Percentiles rank a stretch among this genome's conserved stretches.
Evolutionary conservation across 139 green algal genomes (phyloP).

Genomic region (Pseudopediastrum boryanum): DNA sequence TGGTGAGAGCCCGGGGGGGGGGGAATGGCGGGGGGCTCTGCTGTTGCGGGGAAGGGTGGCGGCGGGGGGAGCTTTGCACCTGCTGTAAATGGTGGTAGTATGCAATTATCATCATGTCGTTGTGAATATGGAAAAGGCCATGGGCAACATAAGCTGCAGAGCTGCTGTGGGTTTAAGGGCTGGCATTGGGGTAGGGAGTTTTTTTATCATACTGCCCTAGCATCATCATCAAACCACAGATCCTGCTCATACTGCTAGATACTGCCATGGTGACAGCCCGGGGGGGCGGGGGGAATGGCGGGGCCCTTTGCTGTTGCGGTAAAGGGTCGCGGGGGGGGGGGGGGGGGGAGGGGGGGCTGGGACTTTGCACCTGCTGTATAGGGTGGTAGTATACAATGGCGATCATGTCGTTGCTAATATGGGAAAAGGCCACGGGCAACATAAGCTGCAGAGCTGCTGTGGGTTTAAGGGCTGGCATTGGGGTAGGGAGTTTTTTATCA

Average conservation of each 20-base stretch:
- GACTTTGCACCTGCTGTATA: neutral
- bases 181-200: neutral
- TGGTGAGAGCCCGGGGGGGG: constrained; percentile 44
- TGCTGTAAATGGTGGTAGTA: neutral
- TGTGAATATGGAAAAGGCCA: neutral
- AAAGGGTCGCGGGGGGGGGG: no score
- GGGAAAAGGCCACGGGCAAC: neutral
- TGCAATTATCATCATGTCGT: neutral
- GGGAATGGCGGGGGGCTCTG: neutral
- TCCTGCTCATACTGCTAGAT: constrained; percentile 67
- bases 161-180: no score
- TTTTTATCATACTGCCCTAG: constrained; percentile 33
- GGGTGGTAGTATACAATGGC: neutral
- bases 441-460: no score
- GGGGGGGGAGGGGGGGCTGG: neutral
- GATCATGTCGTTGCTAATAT: neutral
- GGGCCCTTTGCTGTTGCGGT: constrained; percentile 46
- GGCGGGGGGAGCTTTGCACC: neutral
- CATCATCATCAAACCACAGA: constrained; percentile 54
- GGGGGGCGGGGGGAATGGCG: no score
- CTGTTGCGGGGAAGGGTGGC: constrained; percentile 39
- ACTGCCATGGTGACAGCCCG: constrained; percentile 50
- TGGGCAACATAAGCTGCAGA: neutral
- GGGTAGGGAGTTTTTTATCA: neutral
- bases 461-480: neutral